Percentiles rank a stretch among this genome's conserved stretches.
Conservation (phyloP, 495 filamentous ascomycete genomes). For the Wilcoxina mikolae region DNA sequence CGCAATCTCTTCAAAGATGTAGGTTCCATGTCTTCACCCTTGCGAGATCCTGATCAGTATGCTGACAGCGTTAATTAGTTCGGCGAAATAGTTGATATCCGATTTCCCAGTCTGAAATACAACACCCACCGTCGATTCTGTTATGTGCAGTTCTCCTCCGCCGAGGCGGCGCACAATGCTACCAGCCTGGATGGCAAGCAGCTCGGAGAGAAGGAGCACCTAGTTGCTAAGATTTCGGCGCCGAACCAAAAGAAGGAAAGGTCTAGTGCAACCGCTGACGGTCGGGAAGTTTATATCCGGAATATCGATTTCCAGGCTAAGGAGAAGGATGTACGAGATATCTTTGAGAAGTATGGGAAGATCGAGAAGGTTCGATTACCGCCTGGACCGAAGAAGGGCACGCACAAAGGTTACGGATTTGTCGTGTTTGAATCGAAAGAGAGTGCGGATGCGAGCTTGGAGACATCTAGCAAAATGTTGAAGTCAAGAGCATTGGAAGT, state of each 20-base stretch:
- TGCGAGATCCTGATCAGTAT: not conserved
- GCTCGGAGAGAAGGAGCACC: conserved; percentile 47
- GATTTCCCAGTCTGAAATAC: conserved; percentile 79
- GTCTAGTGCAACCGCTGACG: conserved; percentile 62
- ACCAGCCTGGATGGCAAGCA: conserved; percentile 53
- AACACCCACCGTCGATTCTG: conserved; percentile 83
- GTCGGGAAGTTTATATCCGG: conserved; percentile 68
- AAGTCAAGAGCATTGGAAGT: conserved; percentile 57
- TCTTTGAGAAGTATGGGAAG: conserved; percentile 61
- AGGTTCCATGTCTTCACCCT: conserved; percentile 18
- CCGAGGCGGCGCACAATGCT: conserved; percentile 48
- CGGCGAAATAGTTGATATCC: conserved; percentile 70
- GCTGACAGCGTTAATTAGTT: conserved; percentile 35
- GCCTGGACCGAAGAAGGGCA: conserved; percentile 46
- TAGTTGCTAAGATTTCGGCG: conserved; percentile 71
- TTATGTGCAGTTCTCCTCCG: conserved; percentile 70
- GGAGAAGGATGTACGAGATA: conserved; percentile 50
- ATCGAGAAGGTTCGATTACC: conserved; percentile 53
- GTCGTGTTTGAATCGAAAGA: conserved; percentile 60
- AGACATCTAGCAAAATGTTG: conserved; percentile 57
- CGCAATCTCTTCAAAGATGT: conserved; percentile 55
- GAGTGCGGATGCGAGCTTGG: conserved; percentile 51
- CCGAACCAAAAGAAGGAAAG: conserved; percentile 61
- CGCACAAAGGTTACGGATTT: conserved; percentile 59
- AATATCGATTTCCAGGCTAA: conserved; percentile 52